A percentile compares a stretch with the other conserved stretches of the same genome.
Evolutionary conservation across 177 flowering plant genomes (phyloP).

Genomic region (Tripterygium wilfordii): DNA sequence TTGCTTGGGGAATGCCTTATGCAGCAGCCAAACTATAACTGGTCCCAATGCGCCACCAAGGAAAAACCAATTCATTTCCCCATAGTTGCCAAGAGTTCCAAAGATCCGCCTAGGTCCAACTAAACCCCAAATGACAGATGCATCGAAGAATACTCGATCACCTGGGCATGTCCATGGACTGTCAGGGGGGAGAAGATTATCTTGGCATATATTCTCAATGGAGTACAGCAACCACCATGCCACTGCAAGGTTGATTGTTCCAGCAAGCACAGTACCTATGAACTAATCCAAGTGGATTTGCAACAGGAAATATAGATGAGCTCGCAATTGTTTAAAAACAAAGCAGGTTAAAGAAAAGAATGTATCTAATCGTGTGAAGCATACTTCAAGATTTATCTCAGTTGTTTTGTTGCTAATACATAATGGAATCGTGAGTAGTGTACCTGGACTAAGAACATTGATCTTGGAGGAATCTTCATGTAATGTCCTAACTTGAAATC

Average conservation of each 20-base stretch:
- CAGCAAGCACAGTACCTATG: conserved; percentile 84
- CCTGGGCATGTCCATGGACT: conserved; percentile 93
- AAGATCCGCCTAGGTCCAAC: conserved; percentile 78
- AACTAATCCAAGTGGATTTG: conserved; percentile 25
- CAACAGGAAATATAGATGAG: no score
- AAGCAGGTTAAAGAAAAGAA: no score
- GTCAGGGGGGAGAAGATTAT: conserved; percentile 44
- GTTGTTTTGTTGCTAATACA: not conserved
- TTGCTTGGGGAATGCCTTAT: conserved; percentile 65
- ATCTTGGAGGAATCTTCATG: conserved; percentile 94
- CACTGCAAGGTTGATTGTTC: conserved; percentile 59
- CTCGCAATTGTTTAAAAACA: no score
- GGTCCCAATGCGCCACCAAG: conserved; percentile 73
- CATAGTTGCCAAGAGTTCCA: conserved; percentile 59
- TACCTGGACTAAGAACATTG: conserved; percentile 95
- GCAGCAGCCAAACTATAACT: conserved; percentile 60
- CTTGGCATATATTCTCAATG: conserved; percentile 61
- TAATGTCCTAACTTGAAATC: conserved; percentile 93
- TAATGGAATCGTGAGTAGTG: not conserved
- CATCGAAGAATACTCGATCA: conserved; percentile 83
- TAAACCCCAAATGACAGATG: conserved; percentile 90
- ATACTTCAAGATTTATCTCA: not conserved
- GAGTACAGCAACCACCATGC: conserved; percentile 71
- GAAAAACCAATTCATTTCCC: conserved; percentile 82
- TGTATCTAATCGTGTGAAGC: not conserved